These are phyloP conservation scores for Mallotus japonicus DNA, from an alignment of 441 rosid genomes.

Conservation along the genomic window DNA sequence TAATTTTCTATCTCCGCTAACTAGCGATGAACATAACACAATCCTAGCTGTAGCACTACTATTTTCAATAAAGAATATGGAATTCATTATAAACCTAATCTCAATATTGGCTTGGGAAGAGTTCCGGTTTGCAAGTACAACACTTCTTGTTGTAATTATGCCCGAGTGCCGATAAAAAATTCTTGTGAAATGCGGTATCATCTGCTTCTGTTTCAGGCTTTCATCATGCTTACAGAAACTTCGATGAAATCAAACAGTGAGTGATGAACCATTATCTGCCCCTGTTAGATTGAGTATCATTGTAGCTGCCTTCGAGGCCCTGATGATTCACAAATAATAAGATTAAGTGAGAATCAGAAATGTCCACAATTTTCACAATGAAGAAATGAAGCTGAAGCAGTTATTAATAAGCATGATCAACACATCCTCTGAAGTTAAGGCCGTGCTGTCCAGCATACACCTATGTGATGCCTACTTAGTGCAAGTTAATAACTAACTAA, in stretches of 20 bases:
- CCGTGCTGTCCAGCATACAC: not conserved
- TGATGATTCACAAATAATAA: slow-evolving; percentile 21
- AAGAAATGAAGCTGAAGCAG: not conserved
- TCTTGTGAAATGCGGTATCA: slow-evolving; percentile 60
- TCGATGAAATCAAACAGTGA: slow-evolving; percentile 48
- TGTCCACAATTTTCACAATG: not conserved
- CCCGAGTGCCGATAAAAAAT: not conserved
- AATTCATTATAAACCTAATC: not conserved
- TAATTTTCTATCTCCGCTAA: not conserved
- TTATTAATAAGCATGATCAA: not conserved
- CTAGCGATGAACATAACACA: not conserved
- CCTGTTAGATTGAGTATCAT: slow-evolving; percentile 79
- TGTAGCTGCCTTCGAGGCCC: slow-evolving; percentile 91
- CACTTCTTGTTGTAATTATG: not conserved
- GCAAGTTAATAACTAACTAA: not conserved
- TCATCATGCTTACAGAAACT: slow-evolving; percentile 32
- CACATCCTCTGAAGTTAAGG: not conserved
- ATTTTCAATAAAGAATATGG: not conserved
- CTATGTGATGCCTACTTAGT: not conserved
- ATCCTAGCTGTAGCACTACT: not conserved
- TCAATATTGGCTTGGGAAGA: not conserved
- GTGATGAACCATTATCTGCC: slow-evolving; percentile 90
- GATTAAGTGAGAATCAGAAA: not conserved
- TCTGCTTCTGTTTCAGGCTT: slow-evolving; percentile 51
- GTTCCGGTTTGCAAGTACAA: not conserved